phyloP scores from a whole-genome alignment of 805 yeast genomes.

The Pichia gijzeniarum region DNA sequence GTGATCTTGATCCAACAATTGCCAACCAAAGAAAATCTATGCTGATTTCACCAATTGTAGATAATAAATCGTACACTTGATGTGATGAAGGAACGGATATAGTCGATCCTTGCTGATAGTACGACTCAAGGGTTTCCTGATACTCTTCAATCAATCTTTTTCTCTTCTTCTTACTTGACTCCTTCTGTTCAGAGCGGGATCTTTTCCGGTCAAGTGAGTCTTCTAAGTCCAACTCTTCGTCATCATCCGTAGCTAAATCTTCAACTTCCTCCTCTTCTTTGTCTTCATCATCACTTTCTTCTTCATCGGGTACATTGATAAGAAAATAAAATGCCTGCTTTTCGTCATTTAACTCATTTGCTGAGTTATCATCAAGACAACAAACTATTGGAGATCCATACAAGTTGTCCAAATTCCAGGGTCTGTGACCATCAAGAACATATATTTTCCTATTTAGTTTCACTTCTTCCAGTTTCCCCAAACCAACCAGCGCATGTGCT shows the following conservation, averaged over 20 bases:
- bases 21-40: conserved; percentile 74
- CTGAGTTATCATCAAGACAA: conserved; percentile 87
- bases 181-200: conserved; percentile 17
- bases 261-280: conserved; percentile 25
- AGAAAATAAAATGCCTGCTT: conserved; percentile 55
- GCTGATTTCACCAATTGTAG: conserved; percentile 78
- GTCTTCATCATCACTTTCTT: conserved; percentile 32
- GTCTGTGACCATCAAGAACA: conserved; percentile 86
- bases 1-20: conserved; percentile 79
- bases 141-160: conserved; percentile 36
- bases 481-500: conserved; percentile 2
- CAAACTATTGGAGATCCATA: conserved; percentile 73
- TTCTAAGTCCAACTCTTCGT: conserved; percentile 11
- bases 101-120: conserved; percentile 81
- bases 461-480: conserved; percentile 13
- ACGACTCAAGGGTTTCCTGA: conserved; percentile 58
- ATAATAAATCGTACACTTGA: conserved; percentile 71
- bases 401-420: conserved; percentile 92
- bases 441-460: conserved; percentile 56
- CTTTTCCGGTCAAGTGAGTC: conserved; percentile 34
- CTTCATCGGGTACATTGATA: conserved; percentile 34
- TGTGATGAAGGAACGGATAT: conserved; percentile 68
- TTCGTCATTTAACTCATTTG: conserved; percentile 49
- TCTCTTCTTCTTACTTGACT: conserved; percentile 34
- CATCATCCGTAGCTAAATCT: conserved; percentile 23